Percentiles rank a stretch among this genome's conserved stretches.
These are phyloP conservation scores for Cephalotrichum gorgonifer DNA, from an alignment of 2,329 filamentous ascomycete species.

Conservation along the genomic window DNA sequence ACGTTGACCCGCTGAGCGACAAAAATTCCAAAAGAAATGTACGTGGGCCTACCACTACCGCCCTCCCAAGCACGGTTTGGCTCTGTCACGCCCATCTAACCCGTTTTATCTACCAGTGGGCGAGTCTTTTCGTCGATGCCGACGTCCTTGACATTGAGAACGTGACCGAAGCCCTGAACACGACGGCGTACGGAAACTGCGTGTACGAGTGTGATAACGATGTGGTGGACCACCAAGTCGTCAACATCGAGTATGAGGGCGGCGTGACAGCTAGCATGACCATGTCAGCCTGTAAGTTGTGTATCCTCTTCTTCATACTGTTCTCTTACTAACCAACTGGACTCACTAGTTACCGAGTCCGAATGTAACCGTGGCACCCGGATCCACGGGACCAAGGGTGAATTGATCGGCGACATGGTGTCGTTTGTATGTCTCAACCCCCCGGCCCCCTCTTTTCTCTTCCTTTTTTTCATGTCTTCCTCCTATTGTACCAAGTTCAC, in stretches of 20 bases:
- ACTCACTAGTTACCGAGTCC: conserved; percentile 8
- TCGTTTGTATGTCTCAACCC: conserved; percentile 7
- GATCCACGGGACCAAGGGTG: conserved; percentile 10
- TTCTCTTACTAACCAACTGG: not conserved
- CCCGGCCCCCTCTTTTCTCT: no score
- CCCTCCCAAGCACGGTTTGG: not conserved
- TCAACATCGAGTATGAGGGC: conserved; percentile 9
- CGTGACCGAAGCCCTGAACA: conserved; percentile 8
- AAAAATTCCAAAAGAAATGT: conserved; percentile 6
- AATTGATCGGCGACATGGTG: conserved; percentile 10
- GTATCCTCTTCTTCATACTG: no score
- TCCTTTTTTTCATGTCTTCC: no score
- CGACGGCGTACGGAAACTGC: conserved; percentile 8
- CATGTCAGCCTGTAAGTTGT: conserved; percentile 11
- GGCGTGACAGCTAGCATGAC: conserved; percentile 9
- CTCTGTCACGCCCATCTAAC: not conserved
- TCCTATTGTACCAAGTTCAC: not conserved
- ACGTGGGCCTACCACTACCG: conserved; percentile 1
- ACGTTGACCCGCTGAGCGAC: conserved; percentile 8
- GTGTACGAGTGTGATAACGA: conserved; percentile 10
- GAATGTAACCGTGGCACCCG: conserved; percentile 9
- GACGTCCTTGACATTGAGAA: conserved; percentile 9
- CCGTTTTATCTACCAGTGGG: conserved; percentile 5
- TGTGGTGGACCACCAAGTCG: conserved; percentile 10
- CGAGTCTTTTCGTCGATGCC: conserved; percentile 9